These are phyloP conservation scores for Annulohypoxylon bovei DNA, from an alignment of 495 filamentous ascomycete species.

Conservation along the genomic window DNA sequence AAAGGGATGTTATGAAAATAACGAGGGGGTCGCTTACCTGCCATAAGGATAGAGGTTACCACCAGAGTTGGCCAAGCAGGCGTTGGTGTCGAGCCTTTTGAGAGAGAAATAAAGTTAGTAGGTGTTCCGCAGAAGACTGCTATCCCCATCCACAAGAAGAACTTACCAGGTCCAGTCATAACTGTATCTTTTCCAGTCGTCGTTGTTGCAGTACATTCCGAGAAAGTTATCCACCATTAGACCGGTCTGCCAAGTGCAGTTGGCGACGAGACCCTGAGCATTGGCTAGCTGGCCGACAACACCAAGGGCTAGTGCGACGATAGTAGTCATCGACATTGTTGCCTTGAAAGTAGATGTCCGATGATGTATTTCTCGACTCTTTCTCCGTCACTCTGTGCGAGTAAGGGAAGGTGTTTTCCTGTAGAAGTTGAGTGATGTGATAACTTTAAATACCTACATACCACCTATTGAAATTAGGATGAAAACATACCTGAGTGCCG, in stretches of 20 bases:
- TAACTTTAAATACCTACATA: not conserved
- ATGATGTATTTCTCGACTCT: not conserved
- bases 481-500: not conserved
- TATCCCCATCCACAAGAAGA: not conserved
- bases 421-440: not conserved
- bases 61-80: conserved; percentile 43
- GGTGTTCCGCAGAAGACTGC: not conserved
- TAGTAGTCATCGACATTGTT: conserved; percentile 2
- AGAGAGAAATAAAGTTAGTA: conserved; percentile 15
- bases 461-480: not conserved
- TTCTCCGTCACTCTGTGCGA: not conserved
- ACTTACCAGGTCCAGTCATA: conserved; percentile 50
- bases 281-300: conserved; percentile 4
- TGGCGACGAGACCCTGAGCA: conserved; percentile 39
- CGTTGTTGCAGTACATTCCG: conserved; percentile 48
- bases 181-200: conserved; percentile 40
- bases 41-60: conserved; percentile 39
- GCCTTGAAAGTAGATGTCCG: not conserved
- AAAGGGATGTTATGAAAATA: not conserved
- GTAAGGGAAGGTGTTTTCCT: not conserved
- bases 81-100: conserved; percentile 47
- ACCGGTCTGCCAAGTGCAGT: conserved; percentile 46
- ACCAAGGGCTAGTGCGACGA: conserved; percentile 14
- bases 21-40: conserved; percentile 20
- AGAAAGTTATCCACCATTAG: conserved; percentile 39